Conservation (phyloP, 2,329 filamentous ascomycete species). For the Stagonosporopsis tanaceti region DNA sequence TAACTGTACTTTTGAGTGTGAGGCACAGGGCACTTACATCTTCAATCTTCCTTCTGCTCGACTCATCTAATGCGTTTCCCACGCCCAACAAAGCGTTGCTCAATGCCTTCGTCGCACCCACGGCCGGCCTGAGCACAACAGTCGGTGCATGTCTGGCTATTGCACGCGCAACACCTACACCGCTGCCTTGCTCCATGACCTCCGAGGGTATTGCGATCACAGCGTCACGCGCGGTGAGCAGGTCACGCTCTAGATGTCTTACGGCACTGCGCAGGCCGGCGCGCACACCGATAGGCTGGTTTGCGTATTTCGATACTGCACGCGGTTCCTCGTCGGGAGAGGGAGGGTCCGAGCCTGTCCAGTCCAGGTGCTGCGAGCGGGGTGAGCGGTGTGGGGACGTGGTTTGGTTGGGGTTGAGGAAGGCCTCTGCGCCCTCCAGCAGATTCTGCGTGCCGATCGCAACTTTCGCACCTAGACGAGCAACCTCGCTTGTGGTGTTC, state of each 20-base stretch:
- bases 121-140: constrained; percentile 87
- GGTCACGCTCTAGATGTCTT: constrained; percentile 80
- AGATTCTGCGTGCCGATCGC: constrained; percentile 95
- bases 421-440: constrained; percentile 84
- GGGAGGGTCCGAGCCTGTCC: constrained; percentile 65
- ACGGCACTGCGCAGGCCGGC: constrained; percentile 87
- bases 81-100: constrained; percentile 90
- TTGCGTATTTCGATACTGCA: constrained; percentile 88
- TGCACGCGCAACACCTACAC: constrained; percentile 79
- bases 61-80: constrained; percentile 87
- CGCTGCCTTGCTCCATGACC: constrained; percentile 84
- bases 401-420: constrained; percentile 62
- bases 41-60: constrained; percentile 80
- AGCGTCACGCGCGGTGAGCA: constrained; percentile 86
- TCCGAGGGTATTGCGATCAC: constrained; percentile 95
- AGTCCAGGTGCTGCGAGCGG: constrained; percentile 45
- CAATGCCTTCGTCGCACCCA: constrained; percentile 87
- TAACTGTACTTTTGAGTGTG: not conserved
- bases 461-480: constrained; percentile 91
- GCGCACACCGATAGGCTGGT: constrained; percentile 88
- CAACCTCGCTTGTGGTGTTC: constrained; percentile 92
- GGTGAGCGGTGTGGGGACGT: constrained; percentile 38
- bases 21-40: constrained; percentile 75
- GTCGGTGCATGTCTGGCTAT: constrained; percentile 87
- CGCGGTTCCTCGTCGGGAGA: constrained; percentile 74